Percentiles rank a stretch among this genome's conserved stretches.
phyloP scores from a whole-genome alignment of 2,329 filamentous ascomycete genomes.

The Alternaria tenuissima region DNA sequence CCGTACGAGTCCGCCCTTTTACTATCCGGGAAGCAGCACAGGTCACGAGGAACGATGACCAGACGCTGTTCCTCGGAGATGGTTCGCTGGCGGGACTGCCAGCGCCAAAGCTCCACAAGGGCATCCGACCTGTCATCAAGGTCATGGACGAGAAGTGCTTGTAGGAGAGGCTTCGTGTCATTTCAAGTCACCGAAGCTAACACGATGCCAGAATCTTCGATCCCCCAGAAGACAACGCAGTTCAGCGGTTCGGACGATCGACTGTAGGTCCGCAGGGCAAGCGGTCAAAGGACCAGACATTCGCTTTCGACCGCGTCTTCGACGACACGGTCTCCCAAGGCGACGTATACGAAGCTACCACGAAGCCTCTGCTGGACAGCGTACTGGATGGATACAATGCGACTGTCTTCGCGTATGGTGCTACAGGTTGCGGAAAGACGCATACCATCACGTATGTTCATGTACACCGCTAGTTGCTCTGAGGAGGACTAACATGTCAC shows the following conservation, averaged over 20 bases:
- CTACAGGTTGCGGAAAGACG: slow-evolving; percentile 97
- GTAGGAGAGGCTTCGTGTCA: slow-evolving; percentile 62
- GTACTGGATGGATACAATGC: slow-evolving; percentile 98
- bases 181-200: slow-evolving; percentile 26
- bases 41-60: slow-evolving; percentile 80
- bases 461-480: not conserved
- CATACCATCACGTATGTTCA: slow-evolving; percentile 77
- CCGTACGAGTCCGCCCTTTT: slow-evolving; percentile 70
- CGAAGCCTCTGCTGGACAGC: slow-evolving; percentile 86
- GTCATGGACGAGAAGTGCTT: slow-evolving; percentile 95
- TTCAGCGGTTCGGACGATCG: slow-evolving; percentile 85
- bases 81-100: slow-evolving; percentile 90
- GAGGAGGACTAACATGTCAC: slow-evolving; percentile 25
- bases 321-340: slow-evolving; percentile 92
- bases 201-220: slow-evolving; percentile 80
- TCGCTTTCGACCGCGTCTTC: slow-evolving; percentile 95
- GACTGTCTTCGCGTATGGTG: slow-evolving; percentile 97
- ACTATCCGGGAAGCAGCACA: slow-evolving; percentile 94
- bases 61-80: slow-evolving; percentile 92
- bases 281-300: slow-evolving; percentile 96
- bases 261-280: slow-evolving; percentile 78
- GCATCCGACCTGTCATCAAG: slow-evolving; percentile 91
- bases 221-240: slow-evolving; percentile 91
- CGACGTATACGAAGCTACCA: slow-evolving; percentile 95
- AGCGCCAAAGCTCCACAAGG: slow-evolving; percentile 84